Evolutionary conservation across 495 filamentous ascomycete species (phyloP), one percentile per base, ranked within the genome.

Genomic region (Pyronema omphalodes): DNA sequence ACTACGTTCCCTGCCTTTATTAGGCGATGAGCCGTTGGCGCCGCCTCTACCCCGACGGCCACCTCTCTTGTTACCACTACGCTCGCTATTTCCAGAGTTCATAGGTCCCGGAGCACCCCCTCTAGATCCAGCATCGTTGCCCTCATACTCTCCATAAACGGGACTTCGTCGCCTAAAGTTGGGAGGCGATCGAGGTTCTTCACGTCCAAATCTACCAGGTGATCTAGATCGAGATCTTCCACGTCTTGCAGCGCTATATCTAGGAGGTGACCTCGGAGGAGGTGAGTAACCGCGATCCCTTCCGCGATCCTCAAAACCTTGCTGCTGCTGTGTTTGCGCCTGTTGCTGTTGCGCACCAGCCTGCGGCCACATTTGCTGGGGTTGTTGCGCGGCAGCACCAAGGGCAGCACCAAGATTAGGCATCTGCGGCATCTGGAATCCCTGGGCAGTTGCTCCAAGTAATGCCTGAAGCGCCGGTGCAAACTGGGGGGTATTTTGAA

Each of bases 221-320:
- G 86, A 91, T 44, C 85, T 76, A 37, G 86, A 91, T 17, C 84
- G 80, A 51, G 80, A 77, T 43, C 82, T 80, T 62, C 79, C 80
- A 53, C 63, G 56, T 41, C 62, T 60, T 40, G 55, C 51, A 51
- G 55, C 60, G 46, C 60, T 56, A 41, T 76, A 75, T 50, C 70
- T 68, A 35, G 74, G 70, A 19, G 76, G 77, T 14, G 78, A 80
- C 46, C 75, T 73, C 47, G 63, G 61, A 18, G 59, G 62, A 8
- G 63, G 63, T 14, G 63, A 66, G 51, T 66, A 66, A 46, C 56
- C 51, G 29, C 61, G 58, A 19, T 58, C 57, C 17, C 58, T 54
- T 33, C 56, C 55, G 37, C 55, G 57, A 52, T 58, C 54, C 23
- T 61, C 51, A 44, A 61, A 58, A 55, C 58, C 48, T 52, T 19